These are phyloP conservation scores for Ustilago tritici DNA, from an alignment of 1,284 basidiomycete species.

Conservation along the genomic window DNA sequence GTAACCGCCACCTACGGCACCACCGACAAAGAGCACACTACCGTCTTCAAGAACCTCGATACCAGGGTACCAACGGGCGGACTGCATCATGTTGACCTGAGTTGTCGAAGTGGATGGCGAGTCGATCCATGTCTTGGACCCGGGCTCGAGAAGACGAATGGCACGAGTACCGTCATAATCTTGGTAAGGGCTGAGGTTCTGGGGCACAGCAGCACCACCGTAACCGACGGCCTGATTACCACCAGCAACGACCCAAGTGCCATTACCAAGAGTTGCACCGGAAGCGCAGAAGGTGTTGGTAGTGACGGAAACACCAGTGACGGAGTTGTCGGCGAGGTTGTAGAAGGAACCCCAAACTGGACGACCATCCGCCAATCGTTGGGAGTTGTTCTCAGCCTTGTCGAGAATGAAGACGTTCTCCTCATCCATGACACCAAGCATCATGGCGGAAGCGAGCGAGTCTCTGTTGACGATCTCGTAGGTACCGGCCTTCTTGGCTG, in stretches of 20 bases:
- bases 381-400: constrained; percentile 70
- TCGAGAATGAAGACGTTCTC: constrained; percentile 70
- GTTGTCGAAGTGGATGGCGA: constrained; percentile 35
- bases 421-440: constrained; percentile 67
- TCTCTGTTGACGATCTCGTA: constrained; percentile 61
- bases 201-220: constrained; percentile 54
- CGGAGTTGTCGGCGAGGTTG: constrained; percentile 56
- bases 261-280: constrained; percentile 69
- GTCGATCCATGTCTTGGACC: constrained; percentile 57
- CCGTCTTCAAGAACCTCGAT: constrained; percentile 67
- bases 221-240: constrained; percentile 69
- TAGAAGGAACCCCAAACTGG: constrained; percentile 66
- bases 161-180: constrained; percentile 65
- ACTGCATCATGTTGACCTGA: constrained; percentile 57
- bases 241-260: constrained; percentile 69
- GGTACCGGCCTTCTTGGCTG: constrained; percentile 44
- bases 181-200: constrained; percentile 56
- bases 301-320: constrained; percentile 59
- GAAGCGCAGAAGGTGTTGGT: constrained; percentile 71
- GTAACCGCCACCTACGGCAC: constrained; percentile 64
- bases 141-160: constrained; percentile 65
- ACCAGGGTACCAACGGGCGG: constrained; percentile 67
- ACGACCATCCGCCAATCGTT: constrained; percentile 41
- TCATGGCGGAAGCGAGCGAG: constrained; percentile 68
- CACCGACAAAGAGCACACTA: constrained; percentile 64